Percentiles rank a stretch among this genome's conserved stretches.
phyloP scores from a whole-genome alignment of 768 basidiomycete species.

The Phanerodontia chrysosporium region DNA sequence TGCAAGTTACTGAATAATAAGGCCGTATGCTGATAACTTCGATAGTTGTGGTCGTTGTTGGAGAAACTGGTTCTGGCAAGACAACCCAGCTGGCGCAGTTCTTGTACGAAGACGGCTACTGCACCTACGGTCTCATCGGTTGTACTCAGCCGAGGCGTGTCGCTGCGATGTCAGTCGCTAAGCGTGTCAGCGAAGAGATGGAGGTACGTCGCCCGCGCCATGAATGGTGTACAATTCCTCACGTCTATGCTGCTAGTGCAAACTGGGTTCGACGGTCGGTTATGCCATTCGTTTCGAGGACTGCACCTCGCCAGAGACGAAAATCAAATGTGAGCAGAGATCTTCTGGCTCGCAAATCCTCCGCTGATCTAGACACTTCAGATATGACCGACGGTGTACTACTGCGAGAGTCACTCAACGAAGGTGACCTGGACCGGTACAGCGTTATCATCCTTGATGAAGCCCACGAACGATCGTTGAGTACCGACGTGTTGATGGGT shows the following conservation, averaged over 20 bases:
- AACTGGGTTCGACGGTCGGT: slow-evolving; percentile 86
- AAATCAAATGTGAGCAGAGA: slow-evolving; percentile 86
- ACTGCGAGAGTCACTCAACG: slow-evolving; percentile 95
- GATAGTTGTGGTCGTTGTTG: slow-evolving; percentile 88
- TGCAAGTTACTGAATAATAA: not conserved
- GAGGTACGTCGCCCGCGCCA: slow-evolving; percentile 50
- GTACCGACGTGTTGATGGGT: slow-evolving; percentile 98
- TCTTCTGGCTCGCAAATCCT: not conserved
- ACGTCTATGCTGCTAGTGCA: slow-evolving; percentile 47
- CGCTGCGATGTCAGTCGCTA: slow-evolving; percentile 99
- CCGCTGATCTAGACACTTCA: slow-evolving; percentile 26
- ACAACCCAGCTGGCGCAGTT: slow-evolving; percentile 96
- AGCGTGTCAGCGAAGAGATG: slow-evolving; percentile 99
- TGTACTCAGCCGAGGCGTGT: slow-evolving; percentile 99
- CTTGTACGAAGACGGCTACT: slow-evolving; percentile 96
- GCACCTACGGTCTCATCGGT: slow-evolving; percentile 82
- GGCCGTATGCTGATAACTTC: not conserved
- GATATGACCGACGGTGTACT: slow-evolving; percentile 99
- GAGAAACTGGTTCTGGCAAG: slow-evolving; percentile 99
- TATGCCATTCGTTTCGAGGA: slow-evolving; percentile 99
- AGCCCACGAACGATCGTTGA: slow-evolving; percentile 95
- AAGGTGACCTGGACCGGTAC: slow-evolving; percentile 96
- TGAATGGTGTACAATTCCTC: not conserved
- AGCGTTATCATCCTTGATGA: slow-evolving; percentile 98
- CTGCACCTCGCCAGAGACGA: slow-evolving; percentile 89